Base-by-base conservation (phyloP, 177 flowering plant species). In the Vitis hybrid region DNA sequence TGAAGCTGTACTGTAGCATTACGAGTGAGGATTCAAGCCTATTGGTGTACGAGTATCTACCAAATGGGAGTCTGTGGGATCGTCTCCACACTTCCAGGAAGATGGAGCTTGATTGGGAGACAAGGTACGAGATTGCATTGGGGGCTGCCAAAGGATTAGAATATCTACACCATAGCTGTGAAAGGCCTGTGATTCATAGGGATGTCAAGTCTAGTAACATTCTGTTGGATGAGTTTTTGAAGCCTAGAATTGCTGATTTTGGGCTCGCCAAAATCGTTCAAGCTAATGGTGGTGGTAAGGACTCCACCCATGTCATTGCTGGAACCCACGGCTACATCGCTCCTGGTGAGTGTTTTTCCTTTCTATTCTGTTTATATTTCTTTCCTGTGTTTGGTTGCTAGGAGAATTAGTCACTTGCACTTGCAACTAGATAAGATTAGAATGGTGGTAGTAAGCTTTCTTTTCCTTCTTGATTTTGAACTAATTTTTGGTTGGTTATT, bases 151-250 rank as follows among this genome's bases (percentile, higher is more conserved):
- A 73, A 49, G 87, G 92, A 8, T 48, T 89, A 59, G 92, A 89
- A 80, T 87, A 89, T 66, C 69, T 87, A 32, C 90, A 89, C 65
- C 90, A 89, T 60, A 89, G 90, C 1, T 85, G 76, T 62, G 85
- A 80, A 34, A 72, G 80, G 65, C 86, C 89, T 7, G 81, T 89
- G 45, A 81, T 89, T 55, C 92, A 89, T 71, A 60, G 90, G 3
- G 92, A 89, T 68, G 89, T 89, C n/a, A 89, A 89, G 78, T 89
- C 92, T 12, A 89, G 92, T 49, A 89, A 89, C 73, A 89, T 89
- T 19, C 66, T 89, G 75, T 60, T 89, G 70, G 91, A 89, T 60
- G 86, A 85, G 80, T 78, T 82, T 26, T 68, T 81, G 72, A 85
- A 87, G 82, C 89, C 92, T 10, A 75, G 85, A 51, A 89, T 89